phyloP scores from a whole-genome alignment of 176 grass and related monocot genomes.

The Ensete ventricosum region DNA sequence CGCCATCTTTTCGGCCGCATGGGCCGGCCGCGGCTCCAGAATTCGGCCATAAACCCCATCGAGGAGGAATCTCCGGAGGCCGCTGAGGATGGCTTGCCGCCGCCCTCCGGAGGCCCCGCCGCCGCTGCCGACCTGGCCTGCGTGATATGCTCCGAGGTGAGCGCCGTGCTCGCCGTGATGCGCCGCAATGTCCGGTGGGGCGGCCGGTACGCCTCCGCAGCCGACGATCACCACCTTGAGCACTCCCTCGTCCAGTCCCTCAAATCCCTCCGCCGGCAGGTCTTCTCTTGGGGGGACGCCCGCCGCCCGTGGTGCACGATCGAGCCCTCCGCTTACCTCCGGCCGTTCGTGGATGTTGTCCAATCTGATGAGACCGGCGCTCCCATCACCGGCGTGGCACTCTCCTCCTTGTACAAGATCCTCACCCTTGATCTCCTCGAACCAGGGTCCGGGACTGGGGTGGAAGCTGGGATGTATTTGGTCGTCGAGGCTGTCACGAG shows the following conservation, averaged over 20 bases:
- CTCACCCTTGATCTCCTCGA: constrained; percentile 63
- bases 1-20: not conserved
- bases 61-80: constrained; percentile 4
- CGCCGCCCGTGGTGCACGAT: constrained; percentile 20
- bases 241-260: constrained; percentile 68
- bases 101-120: not conserved
- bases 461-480: constrained; percentile 43
- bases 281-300: constrained; percentile 41
- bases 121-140: constrained; percentile 38
- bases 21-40: constrained; percentile 8
- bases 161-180: constrained; percentile 90
- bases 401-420: constrained; percentile 85
- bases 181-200: constrained; percentile 94
- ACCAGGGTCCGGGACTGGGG: constrained; percentile 24
- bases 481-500: constrained; percentile 80
- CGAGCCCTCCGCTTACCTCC: constrained; percentile 64
- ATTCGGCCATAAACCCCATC: constrained; percentile 8
- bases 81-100: not conserved
- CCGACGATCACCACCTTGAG: constrained; percentile 58
- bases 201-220: constrained; percentile 42
- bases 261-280: constrained; percentile 56
- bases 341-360: constrained; percentile 78
- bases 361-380: constrained; percentile 94
- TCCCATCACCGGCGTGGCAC: constrained; percentile 79
- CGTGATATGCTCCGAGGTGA: constrained; percentile 81